phyloP scores from a whole-genome alignment of 805 yeast genomes.

The Danielia oregonensis region DNA sequence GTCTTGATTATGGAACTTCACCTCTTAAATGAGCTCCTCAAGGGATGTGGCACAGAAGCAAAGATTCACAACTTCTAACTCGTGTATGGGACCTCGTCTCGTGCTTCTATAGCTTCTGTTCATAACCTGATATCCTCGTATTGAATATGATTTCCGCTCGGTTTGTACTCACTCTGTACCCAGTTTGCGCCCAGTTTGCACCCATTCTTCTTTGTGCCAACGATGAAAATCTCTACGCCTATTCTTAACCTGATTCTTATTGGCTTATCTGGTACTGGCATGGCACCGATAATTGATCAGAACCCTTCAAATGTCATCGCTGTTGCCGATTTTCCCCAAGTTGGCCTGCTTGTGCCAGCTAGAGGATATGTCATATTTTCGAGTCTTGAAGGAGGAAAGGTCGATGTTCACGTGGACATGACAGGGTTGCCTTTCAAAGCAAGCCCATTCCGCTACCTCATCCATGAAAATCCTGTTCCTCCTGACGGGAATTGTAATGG shows the following conservation, averaged over 20 bases:
- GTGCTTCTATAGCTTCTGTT: too few relatives aligned
- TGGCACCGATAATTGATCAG: not conserved
- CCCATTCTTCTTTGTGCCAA: not conserved
- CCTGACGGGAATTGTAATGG: constrained; percentile 46
- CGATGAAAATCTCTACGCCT: constrained; percentile 23
- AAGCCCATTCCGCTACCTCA: constrained; percentile 69
- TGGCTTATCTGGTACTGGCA: constrained; percentile 20
- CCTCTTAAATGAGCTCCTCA: too few relatives aligned
- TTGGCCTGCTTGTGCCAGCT: constrained; percentile 10
- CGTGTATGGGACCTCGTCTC: too few relatives aligned
- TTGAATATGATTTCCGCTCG: too few relatives aligned
- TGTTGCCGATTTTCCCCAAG: constrained; percentile 50
- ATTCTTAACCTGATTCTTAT: constrained; percentile 65
- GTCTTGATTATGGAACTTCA: too few relatives aligned
- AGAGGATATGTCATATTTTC: constrained; percentile 49
- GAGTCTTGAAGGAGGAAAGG: constrained; percentile 55
- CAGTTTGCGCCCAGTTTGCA: constrained; percentile 3
- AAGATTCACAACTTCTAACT: too few relatives aligned
- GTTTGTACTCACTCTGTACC: too few relatives aligned
- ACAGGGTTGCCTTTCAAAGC: constrained; percentile 64
- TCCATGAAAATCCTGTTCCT: constrained; percentile 58
- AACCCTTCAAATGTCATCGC: constrained; percentile 52
- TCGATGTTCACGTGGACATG: constrained; percentile 65
- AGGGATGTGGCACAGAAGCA: too few relatives aligned
- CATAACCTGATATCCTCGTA: too few relatives aligned